These are phyloP conservation scores for Trichophyton equinum DNA, from an alignment of 2,329 filamentous ascomycete genomes.

Conservation along the genomic window DNA sequence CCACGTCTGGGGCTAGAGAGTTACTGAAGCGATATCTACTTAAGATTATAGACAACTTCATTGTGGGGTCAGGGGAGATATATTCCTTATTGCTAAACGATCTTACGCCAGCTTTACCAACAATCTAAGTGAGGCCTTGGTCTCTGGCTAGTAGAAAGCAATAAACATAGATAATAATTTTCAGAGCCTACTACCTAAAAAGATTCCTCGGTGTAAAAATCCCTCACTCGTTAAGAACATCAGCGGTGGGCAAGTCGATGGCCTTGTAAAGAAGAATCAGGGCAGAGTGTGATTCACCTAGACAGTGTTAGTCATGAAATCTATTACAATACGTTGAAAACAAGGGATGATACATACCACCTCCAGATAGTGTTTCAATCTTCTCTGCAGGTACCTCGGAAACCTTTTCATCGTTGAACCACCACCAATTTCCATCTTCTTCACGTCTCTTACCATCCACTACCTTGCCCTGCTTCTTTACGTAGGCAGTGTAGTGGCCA, in stretches of 20 bases:
- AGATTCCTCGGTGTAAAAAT: background rate
- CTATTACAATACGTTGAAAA: background rate
- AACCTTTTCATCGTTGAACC: conserved; percentile 99
- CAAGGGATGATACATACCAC: conserved; percentile 44
- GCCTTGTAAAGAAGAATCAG: conserved; percentile 40
- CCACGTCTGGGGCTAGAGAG: background rate
- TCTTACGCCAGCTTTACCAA: background rate
- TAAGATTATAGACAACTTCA: background rate
- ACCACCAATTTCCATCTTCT: conserved; percentile 97
- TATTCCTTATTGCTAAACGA: background rate
- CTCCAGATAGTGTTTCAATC: conserved; percentile 78
- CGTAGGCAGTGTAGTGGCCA: conserved; percentile 93
- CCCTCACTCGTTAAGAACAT: conserved; percentile 22
- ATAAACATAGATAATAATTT: background rate
- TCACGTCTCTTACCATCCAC: conserved; percentile 55
- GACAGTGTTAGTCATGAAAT: background rate
- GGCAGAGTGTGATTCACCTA: conserved; percentile 40
- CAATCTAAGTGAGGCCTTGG: background rate
- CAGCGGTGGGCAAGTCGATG: conserved; percentile 35
- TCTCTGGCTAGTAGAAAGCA: background rate
- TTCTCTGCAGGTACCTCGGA: conserved; percentile 82
- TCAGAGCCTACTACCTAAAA: background rate
- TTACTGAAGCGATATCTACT: background rate
- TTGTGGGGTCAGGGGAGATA: background rate
- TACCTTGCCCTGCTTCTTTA: conserved; percentile 72